Conservation (phyloP, 1,284 basidiomycete species). For the Irpex lacteus region DNA sequence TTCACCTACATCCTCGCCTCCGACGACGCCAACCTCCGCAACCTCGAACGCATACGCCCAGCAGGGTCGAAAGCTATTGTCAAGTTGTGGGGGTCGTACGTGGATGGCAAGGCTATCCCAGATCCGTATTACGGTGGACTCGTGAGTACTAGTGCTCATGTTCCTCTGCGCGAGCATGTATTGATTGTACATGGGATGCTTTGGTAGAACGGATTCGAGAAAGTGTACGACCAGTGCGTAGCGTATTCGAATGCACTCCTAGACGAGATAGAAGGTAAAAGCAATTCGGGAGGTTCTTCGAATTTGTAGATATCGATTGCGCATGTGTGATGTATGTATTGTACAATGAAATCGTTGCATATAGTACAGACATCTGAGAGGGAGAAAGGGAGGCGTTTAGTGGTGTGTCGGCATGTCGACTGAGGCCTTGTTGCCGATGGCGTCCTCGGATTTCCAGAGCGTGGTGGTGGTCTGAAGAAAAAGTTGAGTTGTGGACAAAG, state of each 20-base stretch:
- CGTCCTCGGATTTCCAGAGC: conserved; percentile 82
- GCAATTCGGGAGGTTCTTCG: background rate
- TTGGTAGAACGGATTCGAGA: conserved; percentile 52
- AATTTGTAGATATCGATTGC: background rate
- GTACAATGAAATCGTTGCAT: conserved; percentile 3
- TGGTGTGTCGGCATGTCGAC: conserved; percentile 83
- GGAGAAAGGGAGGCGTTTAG: conserved; percentile 24
- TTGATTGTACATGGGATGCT: background rate
- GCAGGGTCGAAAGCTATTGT: conserved; percentile 54
- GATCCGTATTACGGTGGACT: conserved; percentile 77
- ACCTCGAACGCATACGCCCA: conserved; percentile 55
- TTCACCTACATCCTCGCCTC: conserved; percentile 75
- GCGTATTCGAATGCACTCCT: conserved; percentile 72
- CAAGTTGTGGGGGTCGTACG: conserved; percentile 72
- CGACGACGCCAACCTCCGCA: conserved; percentile 62
- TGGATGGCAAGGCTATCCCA: conserved; percentile 59
- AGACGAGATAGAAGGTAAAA: conserved; percentile 47
- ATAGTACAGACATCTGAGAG: background rate
- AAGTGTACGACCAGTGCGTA: conserved; percentile 62
- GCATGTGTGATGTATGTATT: background rate
- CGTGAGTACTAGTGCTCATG: conserved; percentile 36
- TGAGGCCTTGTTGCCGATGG: conserved; percentile 70
- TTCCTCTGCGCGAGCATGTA: no score
- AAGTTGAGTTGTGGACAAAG: background rate
- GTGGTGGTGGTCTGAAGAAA: conserved; percentile 69